These are phyloP conservation scores for Amphicarpaea edgeworthii DNA, from an alignment of 306 rosid species.

Conservation along the genomic window DNA sequence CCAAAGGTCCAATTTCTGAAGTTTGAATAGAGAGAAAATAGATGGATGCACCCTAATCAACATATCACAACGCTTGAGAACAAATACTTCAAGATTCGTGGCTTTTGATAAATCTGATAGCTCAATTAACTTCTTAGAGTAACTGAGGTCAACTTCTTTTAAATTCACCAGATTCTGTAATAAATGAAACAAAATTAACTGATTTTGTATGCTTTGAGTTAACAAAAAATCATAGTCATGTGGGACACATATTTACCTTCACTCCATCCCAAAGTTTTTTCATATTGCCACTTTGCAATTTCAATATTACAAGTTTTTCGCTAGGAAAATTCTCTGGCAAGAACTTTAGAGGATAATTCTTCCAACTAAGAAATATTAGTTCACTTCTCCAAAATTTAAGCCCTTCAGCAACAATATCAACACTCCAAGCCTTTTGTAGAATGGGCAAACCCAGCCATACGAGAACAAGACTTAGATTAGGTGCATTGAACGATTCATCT, in stretches of 20 bases:
- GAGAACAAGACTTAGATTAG: too few relatives aligned
- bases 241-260: too few relatives aligned
- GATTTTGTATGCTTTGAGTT: not conserved
- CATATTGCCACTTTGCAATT: not conserved
- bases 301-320: not conserved
- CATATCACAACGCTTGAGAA: not conserved
- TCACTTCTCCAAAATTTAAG: too few relatives aligned
- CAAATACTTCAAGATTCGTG: not conserved
- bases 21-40: not conserved
- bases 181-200: not conserved
- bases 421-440: too few relatives aligned
- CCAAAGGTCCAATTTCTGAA: not conserved
- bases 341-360: not conserved
- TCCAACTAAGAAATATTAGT: not conserved
- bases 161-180: not conserved
- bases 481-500: not conserved
- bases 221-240: not conserved
- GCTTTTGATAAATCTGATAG: conserved; percentile 1
- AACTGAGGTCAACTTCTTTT: not conserved
- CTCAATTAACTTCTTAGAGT: not conserved
- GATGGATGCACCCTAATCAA: not conserved
- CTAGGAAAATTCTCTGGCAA: not conserved
- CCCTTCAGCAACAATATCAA: not conserved
- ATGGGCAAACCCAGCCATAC: too few relatives aligned
- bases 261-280: not conserved